Percentiles rank a stretch among this genome's conserved stretches.
These are phyloP conservation scores for Aotearoamyces nothofagi DNA, from an alignment of 2,329 filamentous ascomycete species.

Conservation along the genomic window DNA sequence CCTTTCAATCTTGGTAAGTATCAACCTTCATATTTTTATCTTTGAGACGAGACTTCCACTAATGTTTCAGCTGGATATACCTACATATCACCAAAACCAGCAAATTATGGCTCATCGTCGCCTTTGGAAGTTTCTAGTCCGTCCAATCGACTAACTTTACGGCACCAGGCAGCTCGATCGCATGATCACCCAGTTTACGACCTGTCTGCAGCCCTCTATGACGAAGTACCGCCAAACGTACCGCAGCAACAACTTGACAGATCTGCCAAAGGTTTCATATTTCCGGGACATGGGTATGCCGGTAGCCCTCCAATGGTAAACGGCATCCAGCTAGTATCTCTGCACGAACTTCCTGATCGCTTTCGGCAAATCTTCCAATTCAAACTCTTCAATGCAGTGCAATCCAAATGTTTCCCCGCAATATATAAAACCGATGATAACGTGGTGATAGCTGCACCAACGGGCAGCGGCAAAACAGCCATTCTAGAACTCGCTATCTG, in stretches of 20 bases:
- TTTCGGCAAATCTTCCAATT: slow-evolving; percentile 59
- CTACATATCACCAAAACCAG: background rate
- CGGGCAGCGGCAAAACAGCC: slow-evolving; percentile 73
- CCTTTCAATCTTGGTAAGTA: slow-evolving; percentile 16
- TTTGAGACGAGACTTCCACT: too few relatives aligned
- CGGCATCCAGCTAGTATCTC: slow-evolving; percentile 43
- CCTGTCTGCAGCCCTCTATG: too few relatives aligned
- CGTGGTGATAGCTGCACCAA: slow-evolving; percentile 66
- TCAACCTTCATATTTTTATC: too few relatives aligned
- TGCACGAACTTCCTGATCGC: slow-evolving; percentile 49
- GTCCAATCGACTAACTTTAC: background rate
- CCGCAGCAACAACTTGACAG: too few relatives aligned
- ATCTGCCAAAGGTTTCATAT: background rate
- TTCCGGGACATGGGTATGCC: background rate
- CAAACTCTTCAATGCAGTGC: slow-evolving; percentile 64
- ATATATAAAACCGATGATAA: slow-evolving; percentile 59
- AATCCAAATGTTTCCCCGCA: slow-evolving; percentile 60
- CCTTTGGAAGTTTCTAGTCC: background rate
- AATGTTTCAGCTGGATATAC: slow-evolving; percentile 3
- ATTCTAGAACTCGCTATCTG: slow-evolving; percentile 74
- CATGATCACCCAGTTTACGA: too few relatives aligned
- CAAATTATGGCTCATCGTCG: background rate
- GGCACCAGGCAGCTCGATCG: too few relatives aligned
- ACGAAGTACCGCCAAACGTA: too few relatives aligned
- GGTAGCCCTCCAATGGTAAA: slow-evolving; percentile 16